Evolutionary conservation across 73 alveolate genomes (phyloP), one percentile per base, ranked within the genome.

Genomic region (Paramecium pentaurelia): DNA sequence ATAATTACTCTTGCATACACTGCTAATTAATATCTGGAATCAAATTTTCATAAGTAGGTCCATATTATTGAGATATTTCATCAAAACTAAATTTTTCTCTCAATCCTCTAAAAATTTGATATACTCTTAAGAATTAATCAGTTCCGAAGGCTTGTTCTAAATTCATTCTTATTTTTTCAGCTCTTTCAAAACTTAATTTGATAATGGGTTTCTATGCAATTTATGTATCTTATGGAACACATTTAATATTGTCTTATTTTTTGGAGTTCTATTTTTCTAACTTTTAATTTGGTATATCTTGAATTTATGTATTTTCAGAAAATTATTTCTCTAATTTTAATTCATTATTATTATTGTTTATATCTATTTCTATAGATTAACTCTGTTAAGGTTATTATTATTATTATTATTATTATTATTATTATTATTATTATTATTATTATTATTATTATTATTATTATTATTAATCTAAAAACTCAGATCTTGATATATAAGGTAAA

Each of bases 131-230:
- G 40, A 73, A 73, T 34, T 14, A 22, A 30, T 73, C 87, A 8
- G 60, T 36, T 37, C 87, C 87, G 18, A 73, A 73, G 6, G 68
- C 87, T n/a, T 73, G 8, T 73, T 73, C 87, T n/a, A 73, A 18
- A 18, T 36, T 40, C 47, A 73, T 38, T 38, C 87, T 73, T 73
- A 73, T 4, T 37, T 64, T 64, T 64, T 64, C 84, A 6, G 84
- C 84, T 32, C 47, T 64, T 64, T 64, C 84, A 64, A 64, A 64
- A 64, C 84, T 64, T 64, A 64, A n/a, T 64, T 34, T 64, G 10
- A 64, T 28, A 28, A 32, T 64, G 1, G 84, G 84, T 7, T 64
- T 64, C 28, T 64, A 8, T 12, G 84, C 84, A 64, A 64, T 20
- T 18, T 64, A 64, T 28, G 84, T 64, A 8, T 64, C 84, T 28